Base-by-base conservation (phyloP, 768 basidiomycete species). In the Termitomyces sp. region DNA sequence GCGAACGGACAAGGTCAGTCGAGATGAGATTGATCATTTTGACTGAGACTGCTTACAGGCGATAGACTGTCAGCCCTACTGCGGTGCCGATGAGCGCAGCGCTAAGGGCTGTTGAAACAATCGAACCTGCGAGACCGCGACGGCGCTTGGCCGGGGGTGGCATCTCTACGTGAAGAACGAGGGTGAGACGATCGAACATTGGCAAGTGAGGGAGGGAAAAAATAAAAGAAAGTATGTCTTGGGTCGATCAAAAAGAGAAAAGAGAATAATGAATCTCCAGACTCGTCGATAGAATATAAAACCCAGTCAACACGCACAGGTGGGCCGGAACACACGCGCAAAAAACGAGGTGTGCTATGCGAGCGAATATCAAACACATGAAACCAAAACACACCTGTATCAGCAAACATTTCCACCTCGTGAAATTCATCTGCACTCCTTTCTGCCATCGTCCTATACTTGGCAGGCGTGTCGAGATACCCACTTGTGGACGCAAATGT, bases 1-100 rank as follows among this genome's bases (percentile, higher is more conserved):
- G 40, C 11, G 26, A n/a, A 52, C 18, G 26, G 30, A 52, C 14
- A n/a, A 38, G 28, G 3, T 63, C 10, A 59, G 59, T 52, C 14
- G 44, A 48, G 30, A 55, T 35, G 50, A 57, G 28, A 36, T 22
- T 20, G 49, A 49, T 3, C 30, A 41, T 36, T 13, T 50, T 43
- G 13, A 32, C 28, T 30, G 52, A 35, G 24, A 26, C 10, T 35
- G 80, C 89, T 76, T 69, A 92, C 91, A 93, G 75, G 71, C 89
- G 83, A 74, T 92, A 94, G 43, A 92, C 89, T 46, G 90, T 91
- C 60, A 92, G 78, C 58, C 91, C 91, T 52, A 94, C 91, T 16
- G 92, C 92, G 22, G 89, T 87, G 57, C 91, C 89, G 59, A 94
- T 89, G 58, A 94, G 80, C 47, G 90, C 92, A 62, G 91, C 90